Evolutionary conservation across 1,284 basidiomycete species (phyloP).

Genomic region (Tylopilus sp.): DNA sequence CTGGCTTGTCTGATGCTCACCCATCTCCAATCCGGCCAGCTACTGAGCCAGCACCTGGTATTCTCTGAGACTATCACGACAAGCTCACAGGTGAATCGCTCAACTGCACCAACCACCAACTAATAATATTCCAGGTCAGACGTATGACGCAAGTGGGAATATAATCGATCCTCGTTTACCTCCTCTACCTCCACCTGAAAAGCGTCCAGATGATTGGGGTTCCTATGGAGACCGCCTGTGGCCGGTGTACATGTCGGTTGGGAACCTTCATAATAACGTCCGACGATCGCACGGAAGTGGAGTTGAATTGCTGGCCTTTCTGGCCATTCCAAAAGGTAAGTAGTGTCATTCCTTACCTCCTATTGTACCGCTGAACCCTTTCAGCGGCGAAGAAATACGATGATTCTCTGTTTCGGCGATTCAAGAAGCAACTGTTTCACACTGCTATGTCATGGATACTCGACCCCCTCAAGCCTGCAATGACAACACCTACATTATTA

Average conservation of each 20-base stretch:
- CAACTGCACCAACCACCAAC: too few relatives aligned
- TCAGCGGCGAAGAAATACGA: conserved; percentile 13
- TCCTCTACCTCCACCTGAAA: too few relatives aligned
- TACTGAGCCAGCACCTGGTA: neutral
- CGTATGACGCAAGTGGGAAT: conserved; percentile 12
- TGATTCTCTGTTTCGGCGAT: conserved; percentile 16
- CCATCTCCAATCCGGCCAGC: too few relatives aligned
- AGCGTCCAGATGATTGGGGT: conserved; percentile 21
- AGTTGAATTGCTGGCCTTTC: conserved; percentile 15
- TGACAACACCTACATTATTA: conserved; percentile 22
- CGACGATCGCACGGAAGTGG: conserved; percentile 3
- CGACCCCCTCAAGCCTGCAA: conserved; percentile 10
- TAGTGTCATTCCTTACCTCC: neutral
- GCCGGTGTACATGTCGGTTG: conserved; percentile 23
- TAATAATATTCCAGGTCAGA: conserved; percentile 6
- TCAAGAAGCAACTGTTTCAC: conserved; percentile 30
- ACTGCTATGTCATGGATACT: conserved; percentile 20
- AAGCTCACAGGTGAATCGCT: conserved; percentile 5
- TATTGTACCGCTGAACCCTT: neutral
- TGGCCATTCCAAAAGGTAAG: conserved; percentile 24
- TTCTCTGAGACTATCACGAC: conserved; percentile 5
- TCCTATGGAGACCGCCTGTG: conserved; percentile 5
- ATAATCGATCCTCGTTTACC: too few relatives aligned
- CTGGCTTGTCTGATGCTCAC: too few relatives aligned
- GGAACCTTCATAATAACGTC: conserved; percentile 25